A percentile compares a stretch with the other conserved stretches of the same genome.
phyloP scores from a whole-genome alignment of 2,329 filamentous ascomycete species.

The Pseudonectria foliicola region DNA sequence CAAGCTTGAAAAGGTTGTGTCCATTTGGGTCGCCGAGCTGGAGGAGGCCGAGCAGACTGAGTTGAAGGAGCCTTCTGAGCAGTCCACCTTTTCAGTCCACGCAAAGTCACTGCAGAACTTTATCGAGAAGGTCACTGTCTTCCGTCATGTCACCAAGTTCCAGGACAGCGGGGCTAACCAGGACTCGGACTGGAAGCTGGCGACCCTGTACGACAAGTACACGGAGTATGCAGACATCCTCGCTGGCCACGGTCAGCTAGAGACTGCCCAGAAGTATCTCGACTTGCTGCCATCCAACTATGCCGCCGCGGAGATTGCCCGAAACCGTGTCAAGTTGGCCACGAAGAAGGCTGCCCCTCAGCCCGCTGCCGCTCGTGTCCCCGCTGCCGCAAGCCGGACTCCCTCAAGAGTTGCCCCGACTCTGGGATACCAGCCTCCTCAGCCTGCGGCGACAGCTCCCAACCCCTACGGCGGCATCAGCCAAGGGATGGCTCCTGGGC shows the following conservation, averaged over 20 bases:
- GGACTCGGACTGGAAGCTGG: constrained; percentile 79
- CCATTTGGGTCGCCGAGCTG: constrained; percentile 87
- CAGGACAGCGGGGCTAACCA: constrained; percentile 67
- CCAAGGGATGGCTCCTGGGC: constrained; percentile 14
- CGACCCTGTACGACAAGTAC: constrained; percentile 86
- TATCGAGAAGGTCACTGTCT: constrained; percentile 97
- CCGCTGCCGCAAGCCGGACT: constrained; percentile 25
- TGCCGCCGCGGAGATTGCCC: constrained; percentile 77
- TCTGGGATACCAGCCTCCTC: constrained; percentile 43
- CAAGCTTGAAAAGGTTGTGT: constrained; percentile 93
- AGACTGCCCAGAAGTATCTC: constrained; percentile 84
- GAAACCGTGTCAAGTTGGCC: constrained; percentile 77
- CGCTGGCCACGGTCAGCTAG: constrained; percentile 79
- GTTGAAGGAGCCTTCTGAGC: constrained; percentile 59
- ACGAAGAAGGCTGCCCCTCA: constrained; percentile 46
- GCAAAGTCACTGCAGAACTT: constrained; percentile 83
- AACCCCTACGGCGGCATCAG: constrained; percentile 26
- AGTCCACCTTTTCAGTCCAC: constrained; percentile 87
- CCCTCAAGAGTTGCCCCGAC: constrained; percentile 34
- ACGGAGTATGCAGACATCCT: constrained; percentile 95
- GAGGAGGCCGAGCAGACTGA: constrained; percentile 73
- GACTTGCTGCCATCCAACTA: constrained; percentile 78
- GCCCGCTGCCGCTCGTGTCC: constrained; percentile 14
- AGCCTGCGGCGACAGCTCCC: constrained; percentile 22
- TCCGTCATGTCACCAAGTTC: constrained; percentile 91